Evolutionary conservation across 768 basidiomycete species (phyloP).

Genomic region (Saitozyma sp.): DNA sequence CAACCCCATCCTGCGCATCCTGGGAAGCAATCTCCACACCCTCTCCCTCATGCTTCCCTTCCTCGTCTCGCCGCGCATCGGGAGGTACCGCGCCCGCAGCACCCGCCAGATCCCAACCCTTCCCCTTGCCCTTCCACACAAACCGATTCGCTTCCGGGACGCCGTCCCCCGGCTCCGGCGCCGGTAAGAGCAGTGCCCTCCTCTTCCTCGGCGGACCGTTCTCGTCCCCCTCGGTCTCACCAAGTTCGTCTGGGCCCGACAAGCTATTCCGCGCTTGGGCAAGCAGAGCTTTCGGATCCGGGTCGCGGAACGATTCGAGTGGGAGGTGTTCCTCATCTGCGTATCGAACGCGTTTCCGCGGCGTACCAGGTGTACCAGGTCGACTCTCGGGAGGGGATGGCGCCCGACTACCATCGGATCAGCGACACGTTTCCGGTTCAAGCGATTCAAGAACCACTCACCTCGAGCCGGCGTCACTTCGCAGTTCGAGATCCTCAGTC

Average conservation of each 20-base stretch:
- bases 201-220: slow-evolving; percentile 23
- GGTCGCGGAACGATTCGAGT: slow-evolving; percentile 42
- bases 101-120: too few relatives aligned
- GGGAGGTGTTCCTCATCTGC: slow-evolving; percentile 47
- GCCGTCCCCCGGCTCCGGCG: slow-evolving; percentile 9
- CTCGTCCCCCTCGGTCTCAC: background rate
- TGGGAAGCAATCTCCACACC: slow-evolving; percentile 51
- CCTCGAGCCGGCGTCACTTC: background rate
- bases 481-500: background rate
- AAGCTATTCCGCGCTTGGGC: too few relatives aligned
- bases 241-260: too few relatives aligned
- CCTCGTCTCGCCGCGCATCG: too few relatives aligned
- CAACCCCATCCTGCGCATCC: slow-evolving; percentile 26
- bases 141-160: slow-evolving; percentile 28
- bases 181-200: slow-evolving; percentile 27
- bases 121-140: background rate
- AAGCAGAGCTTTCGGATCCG: slow-evolving; percentile 5
- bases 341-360: slow-evolving; percentile 44
- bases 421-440: background rate
- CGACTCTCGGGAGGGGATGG: too few relatives aligned
- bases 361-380: slow-evolving; percentile 30
- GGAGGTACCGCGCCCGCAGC: too few relatives aligned
- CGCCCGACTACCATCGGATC: too few relatives aligned
- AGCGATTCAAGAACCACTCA: background rate
- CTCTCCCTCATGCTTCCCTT: slow-evolving; percentile 62